Conservation (phyloP, 495 filamentous ascomycete genomes). For the Cercophora scortea region DNA sequence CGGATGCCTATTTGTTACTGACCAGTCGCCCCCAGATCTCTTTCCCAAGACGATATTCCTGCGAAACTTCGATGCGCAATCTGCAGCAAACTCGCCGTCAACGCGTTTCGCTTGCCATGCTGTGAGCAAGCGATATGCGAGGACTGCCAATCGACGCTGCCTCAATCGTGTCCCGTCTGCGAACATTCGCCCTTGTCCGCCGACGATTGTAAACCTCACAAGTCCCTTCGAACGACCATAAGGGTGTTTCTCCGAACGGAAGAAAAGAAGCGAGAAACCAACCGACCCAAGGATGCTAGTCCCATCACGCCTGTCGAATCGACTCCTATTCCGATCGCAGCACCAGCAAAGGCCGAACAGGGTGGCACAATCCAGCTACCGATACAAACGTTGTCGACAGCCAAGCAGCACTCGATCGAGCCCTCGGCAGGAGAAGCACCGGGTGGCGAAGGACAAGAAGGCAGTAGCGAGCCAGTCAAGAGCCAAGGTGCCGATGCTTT, state of each 20-base stretch:
- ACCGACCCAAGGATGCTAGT: constrained; percentile 45
- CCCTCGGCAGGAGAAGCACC: background rate
- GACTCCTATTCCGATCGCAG: constrained; percentile 15
- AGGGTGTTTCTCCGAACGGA: constrained; percentile 80
- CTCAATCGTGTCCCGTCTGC: constrained; percentile 84
- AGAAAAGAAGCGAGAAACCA: constrained; percentile 69
- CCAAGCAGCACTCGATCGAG: background rate
- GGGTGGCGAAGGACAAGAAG: background rate
- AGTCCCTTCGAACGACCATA: constrained; percentile 78
- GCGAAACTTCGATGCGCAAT: constrained; percentile 90
- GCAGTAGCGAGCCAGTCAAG: background rate
- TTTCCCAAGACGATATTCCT: constrained; percentile 79
- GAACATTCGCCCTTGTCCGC: constrained; percentile 77
- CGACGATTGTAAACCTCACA: constrained; percentile 83
- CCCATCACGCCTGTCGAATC: constrained; percentile 37
- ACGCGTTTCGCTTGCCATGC: constrained; percentile 85
- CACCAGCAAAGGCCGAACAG: constrained; percentile 5
- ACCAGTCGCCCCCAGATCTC: constrained; percentile 46
- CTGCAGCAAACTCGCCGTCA: constrained; percentile 84
- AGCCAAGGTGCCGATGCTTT: background rate
- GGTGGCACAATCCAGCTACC: background rate
- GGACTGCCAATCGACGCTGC: constrained; percentile 68
- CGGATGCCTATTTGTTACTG: constrained; percentile 6
- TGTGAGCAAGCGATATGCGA: constrained; percentile 95
- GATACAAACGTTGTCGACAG: too few species aligned